These are phyloP conservation scores for Chlorella sp. DNA, from an alignment of 139 green algal genomes.

Conservation along the genomic window DNA sequence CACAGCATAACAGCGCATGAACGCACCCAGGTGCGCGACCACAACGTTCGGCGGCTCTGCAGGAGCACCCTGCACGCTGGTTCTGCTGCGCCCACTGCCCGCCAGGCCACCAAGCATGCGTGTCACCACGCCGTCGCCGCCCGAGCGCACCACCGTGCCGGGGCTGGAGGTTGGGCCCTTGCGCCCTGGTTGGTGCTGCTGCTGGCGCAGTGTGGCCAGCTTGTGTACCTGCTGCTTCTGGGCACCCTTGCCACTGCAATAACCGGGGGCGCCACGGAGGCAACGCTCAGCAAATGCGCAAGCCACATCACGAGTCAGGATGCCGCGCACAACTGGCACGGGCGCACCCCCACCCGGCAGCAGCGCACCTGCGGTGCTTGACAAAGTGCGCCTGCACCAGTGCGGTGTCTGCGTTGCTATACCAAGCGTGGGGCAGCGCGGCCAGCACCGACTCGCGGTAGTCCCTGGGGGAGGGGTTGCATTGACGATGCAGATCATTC, in stretches of 20 bases:
- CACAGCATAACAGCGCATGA: neutral
- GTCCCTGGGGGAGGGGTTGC: no score
- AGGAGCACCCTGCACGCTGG: no score
- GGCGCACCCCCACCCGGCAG: no score
- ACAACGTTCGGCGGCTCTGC: conserved; percentile 86
- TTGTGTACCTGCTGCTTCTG: conserved; percentile 30
- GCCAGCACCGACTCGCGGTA: conserved; percentile 85
- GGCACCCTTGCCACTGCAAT: neutral
- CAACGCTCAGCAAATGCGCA: conserved; percentile 5
- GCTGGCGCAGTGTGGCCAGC: conserved; percentile 2
- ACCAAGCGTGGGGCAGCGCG: conserved; percentile 88
- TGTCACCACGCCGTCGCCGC: no score
- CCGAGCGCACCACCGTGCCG: no score
- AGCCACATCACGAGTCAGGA: no score
- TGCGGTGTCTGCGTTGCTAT: conserved; percentile 71
- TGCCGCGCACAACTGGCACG: no score
- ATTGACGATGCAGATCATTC: no score
- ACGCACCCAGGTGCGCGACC: conserved; percentile 78
- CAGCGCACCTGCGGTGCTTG: conserved; percentile 72
- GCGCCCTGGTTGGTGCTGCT: conserved; percentile 1
- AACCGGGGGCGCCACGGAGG: no score
- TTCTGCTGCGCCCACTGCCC: no score
- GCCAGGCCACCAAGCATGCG: no score
- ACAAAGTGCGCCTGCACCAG: conserved; percentile 84
- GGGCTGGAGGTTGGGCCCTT: no score